Evolutionary conservation across 352 stramenopile genomes (phyloP).

Genomic region (Plasmopara muralis): DNA sequence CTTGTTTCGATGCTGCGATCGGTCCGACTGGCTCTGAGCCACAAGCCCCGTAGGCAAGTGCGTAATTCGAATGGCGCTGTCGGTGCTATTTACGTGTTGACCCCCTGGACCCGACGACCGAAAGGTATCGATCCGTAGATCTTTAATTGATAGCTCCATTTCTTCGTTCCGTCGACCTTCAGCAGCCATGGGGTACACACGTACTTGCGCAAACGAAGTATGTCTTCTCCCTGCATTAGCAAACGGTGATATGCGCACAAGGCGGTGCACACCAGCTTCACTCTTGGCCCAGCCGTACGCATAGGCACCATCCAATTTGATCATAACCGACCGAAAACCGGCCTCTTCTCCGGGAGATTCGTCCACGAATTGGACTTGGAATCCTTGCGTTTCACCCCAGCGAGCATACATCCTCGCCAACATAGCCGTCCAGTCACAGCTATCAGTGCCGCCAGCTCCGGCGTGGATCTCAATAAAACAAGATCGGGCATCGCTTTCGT

Average conservation of each 20-base stretch:
- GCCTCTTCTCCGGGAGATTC: slow-evolving; percentile 70
- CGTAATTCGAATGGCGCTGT: slow-evolving; percentile 94
- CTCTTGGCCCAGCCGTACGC: slow-evolving; percentile 91
- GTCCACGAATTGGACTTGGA: slow-evolving; percentile 82
- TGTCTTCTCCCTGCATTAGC: slow-evolving; percentile 90
- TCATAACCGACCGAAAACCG: slow-evolving; percentile 56
- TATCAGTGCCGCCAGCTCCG: slow-evolving; percentile 90
- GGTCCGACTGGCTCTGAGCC: slow-evolving; percentile 92
- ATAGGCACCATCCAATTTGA: slow-evolving; percentile 58
- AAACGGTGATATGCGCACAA: slow-evolving; percentile 94
- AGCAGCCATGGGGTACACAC: slow-evolving; percentile 57
- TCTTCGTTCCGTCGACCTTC: slow-evolving; percentile 25
- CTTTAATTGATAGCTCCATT: slow-evolving; percentile 62
- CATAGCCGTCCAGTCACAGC: slow-evolving; percentile 95
- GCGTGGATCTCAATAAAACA: slow-evolving; percentile 81
- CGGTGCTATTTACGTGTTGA: slow-evolving; percentile 97
- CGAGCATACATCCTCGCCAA: slow-evolving; percentile 94
- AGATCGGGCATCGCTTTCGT: slow-evolving; percentile 46
- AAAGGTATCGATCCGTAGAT: slow-evolving; percentile 94
- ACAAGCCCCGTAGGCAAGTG: slow-evolving; percentile 92
- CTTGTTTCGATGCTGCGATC: slow-evolving; percentile 93
- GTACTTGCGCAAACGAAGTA: slow-evolving; percentile 92
- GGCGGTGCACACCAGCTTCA: slow-evolving; percentile 93
- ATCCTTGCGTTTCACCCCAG: slow-evolving; percentile 38
- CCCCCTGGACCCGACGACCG: slow-evolving; percentile 89